Percentiles rank a stretch among this genome's conserved stretches.
These are phyloP conservation scores for Mucor velutinosus DNA, from an alignment of 371 early-diverging fungal genomes.

Conservation along the genomic window DNA sequence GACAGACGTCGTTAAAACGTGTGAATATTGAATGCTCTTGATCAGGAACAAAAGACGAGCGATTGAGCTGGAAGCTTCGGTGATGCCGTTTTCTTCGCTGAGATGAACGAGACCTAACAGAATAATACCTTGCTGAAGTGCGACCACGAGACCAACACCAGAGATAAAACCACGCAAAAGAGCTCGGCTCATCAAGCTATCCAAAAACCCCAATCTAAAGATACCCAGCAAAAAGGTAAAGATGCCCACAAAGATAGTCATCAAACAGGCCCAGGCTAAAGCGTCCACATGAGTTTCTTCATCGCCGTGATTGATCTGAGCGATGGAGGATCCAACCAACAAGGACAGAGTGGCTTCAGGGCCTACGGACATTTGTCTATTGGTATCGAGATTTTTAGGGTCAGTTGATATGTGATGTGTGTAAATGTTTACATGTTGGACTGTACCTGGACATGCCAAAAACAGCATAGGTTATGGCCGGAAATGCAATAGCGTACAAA, in stretches of 20 bases:
- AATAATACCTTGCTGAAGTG: slow-evolving; percentile 81
- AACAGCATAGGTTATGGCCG: slow-evolving; percentile 81
- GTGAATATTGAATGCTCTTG: slow-evolving; percentile 51
- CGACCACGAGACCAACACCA: slow-evolving; percentile 88
- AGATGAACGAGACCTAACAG: slow-evolving; percentile 70
- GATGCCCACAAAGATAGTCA: slow-evolving; percentile 84
- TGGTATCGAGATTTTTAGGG: neutral
- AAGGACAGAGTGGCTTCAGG: slow-evolving; percentile 93
- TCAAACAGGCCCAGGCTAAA: slow-evolving; percentile 67
- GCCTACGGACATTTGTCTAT: slow-evolving; percentile 86
- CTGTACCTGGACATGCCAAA: slow-evolving; percentile 85
- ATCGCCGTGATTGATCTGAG: slow-evolving; percentile 74
- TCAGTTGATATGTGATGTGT: neutral
- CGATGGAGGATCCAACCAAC: slow-evolving; percentile 91
- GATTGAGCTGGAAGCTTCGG: slow-evolving; percentile 73
- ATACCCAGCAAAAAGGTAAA: slow-evolving; percentile 90
- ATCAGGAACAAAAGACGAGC: slow-evolving; percentile 70
- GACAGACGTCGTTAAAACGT: slow-evolving; percentile 69
- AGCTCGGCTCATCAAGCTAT: slow-evolving; percentile 90
- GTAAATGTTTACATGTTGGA: neutral
- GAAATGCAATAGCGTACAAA: slow-evolving; percentile 82
- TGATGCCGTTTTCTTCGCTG: slow-evolving; percentile 51
- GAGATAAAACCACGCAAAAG: slow-evolving; percentile 90
- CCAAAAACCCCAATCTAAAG: slow-evolving; percentile 92
- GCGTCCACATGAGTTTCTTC: slow-evolving; percentile 50